Conservation (phyloP, 768 basidiomycete genomes). For the Russula virescens region DNA sequence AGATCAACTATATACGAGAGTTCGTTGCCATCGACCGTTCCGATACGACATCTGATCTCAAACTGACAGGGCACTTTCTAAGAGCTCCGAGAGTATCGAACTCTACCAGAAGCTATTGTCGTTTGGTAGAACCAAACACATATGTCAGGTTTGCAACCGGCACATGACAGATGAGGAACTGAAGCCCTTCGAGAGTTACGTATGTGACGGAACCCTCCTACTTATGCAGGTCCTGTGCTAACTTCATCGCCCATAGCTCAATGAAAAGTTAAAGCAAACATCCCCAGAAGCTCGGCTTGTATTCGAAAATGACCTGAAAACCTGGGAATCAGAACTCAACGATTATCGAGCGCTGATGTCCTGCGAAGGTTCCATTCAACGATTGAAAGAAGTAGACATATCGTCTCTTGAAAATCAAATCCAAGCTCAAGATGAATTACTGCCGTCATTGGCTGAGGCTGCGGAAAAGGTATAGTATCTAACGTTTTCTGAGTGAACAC, state of each 20-base stretch:
- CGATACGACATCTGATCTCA: constrained; percentile 3
- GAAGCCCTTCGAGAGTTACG: constrained; percentile 59
- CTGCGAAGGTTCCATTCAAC: constrained; percentile 46
- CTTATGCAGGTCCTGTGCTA: neutral
- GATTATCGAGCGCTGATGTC: constrained; percentile 56
- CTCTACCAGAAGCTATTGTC: constrained; percentile 53
- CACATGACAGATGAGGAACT: constrained; percentile 50
- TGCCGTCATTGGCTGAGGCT: constrained; percentile 44
- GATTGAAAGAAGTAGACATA: constrained; percentile 60
- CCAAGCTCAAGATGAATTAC: constrained; percentile 46
- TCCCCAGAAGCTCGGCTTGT: constrained; percentile 44
- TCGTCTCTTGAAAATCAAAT: constrained; percentile 61
- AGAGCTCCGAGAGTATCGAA: constrained; percentile 34
- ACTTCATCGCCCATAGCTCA: constrained; percentile 42
- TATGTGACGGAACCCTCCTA: neutral
- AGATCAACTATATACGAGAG: constrained; percentile 43
- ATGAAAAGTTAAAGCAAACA: constrained; percentile 52
- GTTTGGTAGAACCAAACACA: constrained; percentile 54
- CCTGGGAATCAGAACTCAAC: constrained; percentile 57
- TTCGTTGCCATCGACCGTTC: constrained; percentile 27
- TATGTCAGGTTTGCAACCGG: constrained; percentile 75
- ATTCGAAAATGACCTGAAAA: constrained; percentile 41
- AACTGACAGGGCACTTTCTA: constrained; percentile 28
- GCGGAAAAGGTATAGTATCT: constrained; percentile 55
- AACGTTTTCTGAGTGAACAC: neutral